Percentiles rank a stretch among this genome's conserved stretches.
Conservation (phyloP, 148 eudicot genomes). For the Silene uniflora region DNA sequence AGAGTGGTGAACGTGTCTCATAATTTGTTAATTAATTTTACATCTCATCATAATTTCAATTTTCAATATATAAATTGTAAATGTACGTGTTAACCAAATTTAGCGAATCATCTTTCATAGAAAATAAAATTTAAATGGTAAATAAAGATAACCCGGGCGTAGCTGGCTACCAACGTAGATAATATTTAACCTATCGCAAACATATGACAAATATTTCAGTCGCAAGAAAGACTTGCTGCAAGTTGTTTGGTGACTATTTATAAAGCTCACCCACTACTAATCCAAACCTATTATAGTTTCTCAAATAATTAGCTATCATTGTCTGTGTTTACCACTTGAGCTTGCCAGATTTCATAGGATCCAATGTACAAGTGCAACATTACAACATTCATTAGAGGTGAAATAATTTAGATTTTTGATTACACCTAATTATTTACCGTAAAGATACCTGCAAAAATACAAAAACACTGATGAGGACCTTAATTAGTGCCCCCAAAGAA, state of each 20-base stretch:
- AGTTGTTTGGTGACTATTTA: slow-evolving; percentile 14
- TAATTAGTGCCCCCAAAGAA: slow-evolving; percentile 5
- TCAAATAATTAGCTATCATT: slow-evolving; percentile 20
- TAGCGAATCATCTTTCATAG: too few species aligned
- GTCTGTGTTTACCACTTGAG: slow-evolving; percentile 19
- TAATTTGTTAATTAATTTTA: too few species aligned
- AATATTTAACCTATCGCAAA: too few species aligned
- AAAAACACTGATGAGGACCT: slow-evolving; percentile 5
- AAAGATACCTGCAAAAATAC: neutral
- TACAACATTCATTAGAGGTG: slow-evolving; percentile 3
- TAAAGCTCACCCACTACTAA: slow-evolving; percentile 23
- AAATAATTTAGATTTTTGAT: slow-evolving; percentile 3
- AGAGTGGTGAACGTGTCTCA: too few species aligned
- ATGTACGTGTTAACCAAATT: too few species aligned
- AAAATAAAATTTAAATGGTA: too few species aligned
- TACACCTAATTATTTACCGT: slow-evolving; percentile 3
- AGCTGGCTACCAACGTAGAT: too few species aligned
- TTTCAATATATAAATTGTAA: too few species aligned
- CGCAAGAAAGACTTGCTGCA: too few species aligned
- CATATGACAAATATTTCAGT: too few species aligned
- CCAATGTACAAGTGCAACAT: slow-evolving; percentile 10
- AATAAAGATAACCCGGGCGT: too few species aligned
- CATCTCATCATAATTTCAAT: too few species aligned
- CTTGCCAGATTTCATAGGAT: slow-evolving; percentile 22
- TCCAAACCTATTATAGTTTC: slow-evolving; percentile 2